These are phyloP conservation scores for Aspergillus incahuasiensis DNA, from an alignment of 495 filamentous ascomycete species.

Conservation along the genomic window DNA sequence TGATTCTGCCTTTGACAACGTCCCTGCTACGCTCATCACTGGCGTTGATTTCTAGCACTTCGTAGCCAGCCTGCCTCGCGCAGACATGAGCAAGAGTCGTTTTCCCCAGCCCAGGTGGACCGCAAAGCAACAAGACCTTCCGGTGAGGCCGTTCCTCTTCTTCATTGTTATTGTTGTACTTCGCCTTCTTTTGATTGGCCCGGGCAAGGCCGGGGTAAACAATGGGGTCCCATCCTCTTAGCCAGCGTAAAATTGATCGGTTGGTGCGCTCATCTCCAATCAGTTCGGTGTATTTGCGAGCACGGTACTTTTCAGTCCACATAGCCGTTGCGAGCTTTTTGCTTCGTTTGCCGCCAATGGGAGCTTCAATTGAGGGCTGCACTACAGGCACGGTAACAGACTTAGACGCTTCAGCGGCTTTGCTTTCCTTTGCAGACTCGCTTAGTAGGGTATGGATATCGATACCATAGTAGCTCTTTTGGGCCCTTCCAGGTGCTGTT, in stretches of 20 bases:
- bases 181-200: slow-evolving; percentile 42
- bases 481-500: slow-evolving; percentile 64
- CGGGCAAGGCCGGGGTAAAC: slow-evolving; percentile 75
- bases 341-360: slow-evolving; percentile 30
- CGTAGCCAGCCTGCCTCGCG: slow-evolving; percentile 90
- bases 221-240: slow-evolving; percentile 88
- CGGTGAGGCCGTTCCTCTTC: slow-evolving; percentile 66
- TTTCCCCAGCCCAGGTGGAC: slow-evolving; percentile 90
- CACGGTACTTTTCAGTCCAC: slow-evolving; percentile 91
- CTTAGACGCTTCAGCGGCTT: slow-evolving; percentile 33
- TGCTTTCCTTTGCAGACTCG: slow-evolving; percentile 48
- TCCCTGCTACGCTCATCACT: slow-evolving; percentile 95
- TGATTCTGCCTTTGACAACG: slow-evolving; percentile 85
- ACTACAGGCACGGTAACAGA: slow-evolving; percentile 16
- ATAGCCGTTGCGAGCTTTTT: slow-evolving; percentile 45
- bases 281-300: slow-evolving; percentile 84
- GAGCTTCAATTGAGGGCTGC: slow-evolving; percentile 34
- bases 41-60: slow-evolving; percentile 92
- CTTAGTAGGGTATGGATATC: slow-evolving; percentile 81
- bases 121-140: slow-evolving; percentile 85
- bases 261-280: slow-evolving; percentile 94
- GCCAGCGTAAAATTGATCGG: slow-evolving; percentile 83
- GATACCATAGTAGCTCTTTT: slow-evolving; percentile 83
- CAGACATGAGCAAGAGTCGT: slow-evolving; percentile 96
- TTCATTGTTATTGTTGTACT: slow-evolving; percentile 32